These are phyloP conservation scores for Aspergillus pseudoglaucus DNA, from an alignment of 2,329 filamentous ascomycete genomes.

Conservation along the genomic window DNA sequence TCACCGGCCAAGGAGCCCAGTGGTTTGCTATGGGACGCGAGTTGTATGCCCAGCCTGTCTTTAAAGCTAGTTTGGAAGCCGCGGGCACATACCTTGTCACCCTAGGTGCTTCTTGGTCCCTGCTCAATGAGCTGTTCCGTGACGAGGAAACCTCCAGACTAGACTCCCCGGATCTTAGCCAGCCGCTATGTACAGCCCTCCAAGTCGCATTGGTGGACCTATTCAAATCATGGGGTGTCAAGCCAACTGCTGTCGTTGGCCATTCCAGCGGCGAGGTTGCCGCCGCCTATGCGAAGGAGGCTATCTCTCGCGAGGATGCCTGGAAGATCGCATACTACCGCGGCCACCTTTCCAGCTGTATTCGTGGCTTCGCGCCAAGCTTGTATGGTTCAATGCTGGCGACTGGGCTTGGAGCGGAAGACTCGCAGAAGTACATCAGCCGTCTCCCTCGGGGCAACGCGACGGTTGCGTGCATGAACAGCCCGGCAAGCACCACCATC, in stretches of 20 bases:
- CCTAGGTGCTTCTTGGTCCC: background rate
- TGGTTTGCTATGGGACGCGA: conserved; percentile 15
- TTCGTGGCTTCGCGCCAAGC: background rate
- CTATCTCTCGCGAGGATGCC: conserved; percentile 8
- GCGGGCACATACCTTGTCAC: background rate
- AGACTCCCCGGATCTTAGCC: conserved; percentile 1
- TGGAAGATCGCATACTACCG: conserved; percentile 9
- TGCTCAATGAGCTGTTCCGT: background rate
- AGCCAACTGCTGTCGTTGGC: conserved; percentile 36
- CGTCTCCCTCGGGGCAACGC: background rate
- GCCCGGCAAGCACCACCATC: conserved; percentile 15
- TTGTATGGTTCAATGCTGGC: conserved; percentile 6
- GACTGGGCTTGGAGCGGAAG: conserved; percentile 3
- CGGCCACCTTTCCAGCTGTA: background rate
- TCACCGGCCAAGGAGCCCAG: conserved; percentile 16
- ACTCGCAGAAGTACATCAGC: background rate
- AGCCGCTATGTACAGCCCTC: conserved; percentile 34
- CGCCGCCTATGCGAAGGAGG: conserved; percentile 41
- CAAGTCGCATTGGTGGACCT: conserved; percentile 44
- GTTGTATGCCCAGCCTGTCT: background rate
- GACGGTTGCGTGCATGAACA: conserved; percentile 16
- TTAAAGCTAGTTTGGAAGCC: background rate
- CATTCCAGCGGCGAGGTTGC: conserved; percentile 47
- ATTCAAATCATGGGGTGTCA: conserved; percentile 38
- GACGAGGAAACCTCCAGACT: background rate